Evolutionary conservation across 2,329 filamentous ascomycete species (phyloP), one percentile per base, ranked within the genome.

Genomic region (Dactylellina parvicollis): DNA sequence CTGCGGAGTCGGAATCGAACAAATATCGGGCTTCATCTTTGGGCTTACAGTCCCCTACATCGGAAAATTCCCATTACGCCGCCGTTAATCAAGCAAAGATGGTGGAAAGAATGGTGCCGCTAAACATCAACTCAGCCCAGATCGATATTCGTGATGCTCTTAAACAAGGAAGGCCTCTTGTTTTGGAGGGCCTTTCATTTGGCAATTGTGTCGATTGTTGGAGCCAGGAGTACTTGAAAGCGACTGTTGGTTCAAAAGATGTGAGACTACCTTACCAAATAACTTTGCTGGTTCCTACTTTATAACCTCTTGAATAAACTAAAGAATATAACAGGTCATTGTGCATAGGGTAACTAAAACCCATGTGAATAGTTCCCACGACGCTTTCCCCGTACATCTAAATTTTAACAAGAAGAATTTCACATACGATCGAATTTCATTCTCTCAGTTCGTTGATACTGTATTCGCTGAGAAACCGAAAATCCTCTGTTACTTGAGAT

Each of bases 381-480:
- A 52, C 47, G 30, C 3, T 36, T 36, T 40, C 49, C 83, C 3
- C 83, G 86, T 65, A 28, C 86, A 86, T 47, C 92, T 96, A 89
- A 89, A 91, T 76, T 96, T 96, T 78, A 88, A 88, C 66, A 83
- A 84, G 47, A 96, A 96, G 80, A 96, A 96, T 80, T 96, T 96
- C 79, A 81, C 83, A 36, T 96, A 96, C 79, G 83, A 85, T 7
- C 91, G 87, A 2, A 88, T 89, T 75, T 78, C 82, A 1, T 92
- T 96, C 76, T 85, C 84, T 0, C 81, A 84, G 0, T 92, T 96
- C 79, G 83, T 93, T 55, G 80, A 86, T 32, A 84, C 86, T 55
- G 86, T 71, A 5, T 77, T 77, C 44, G 14, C 70, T 7, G 22
- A 62, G 3, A 24, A 38, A 14, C 26, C 34, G 12, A 34, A 16